Percentiles rank a stretch among this genome's conserved stretches.
Conservation (phyloP, 371 early-diverging fungal species). For the Lichtheimia ornata region DNA sequence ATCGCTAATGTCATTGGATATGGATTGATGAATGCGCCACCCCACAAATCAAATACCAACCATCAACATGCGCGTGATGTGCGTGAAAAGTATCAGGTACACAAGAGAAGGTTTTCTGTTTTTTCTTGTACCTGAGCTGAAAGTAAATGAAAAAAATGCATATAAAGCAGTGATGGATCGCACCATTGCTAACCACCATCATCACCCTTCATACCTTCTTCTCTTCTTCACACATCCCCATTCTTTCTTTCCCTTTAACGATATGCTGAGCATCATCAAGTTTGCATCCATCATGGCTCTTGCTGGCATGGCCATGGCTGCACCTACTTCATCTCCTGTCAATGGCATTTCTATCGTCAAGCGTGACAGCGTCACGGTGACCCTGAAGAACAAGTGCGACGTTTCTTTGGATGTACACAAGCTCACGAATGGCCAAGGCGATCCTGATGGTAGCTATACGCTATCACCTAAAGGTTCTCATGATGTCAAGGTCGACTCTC, state of each 20-base stretch:
- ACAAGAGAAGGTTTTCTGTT: background rate
- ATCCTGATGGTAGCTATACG: conserved; percentile 2
- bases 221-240: background rate
- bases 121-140: background rate
- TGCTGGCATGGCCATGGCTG: conserved; percentile 27
- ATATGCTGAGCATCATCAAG: conserved; percentile 22
- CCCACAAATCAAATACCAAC: no score
- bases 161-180: no score
- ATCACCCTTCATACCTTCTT: no score
- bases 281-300: conserved; percentile 16
- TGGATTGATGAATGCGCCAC: no score
- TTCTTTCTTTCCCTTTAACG: conserved; percentile 2
- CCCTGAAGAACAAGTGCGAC: conserved; percentile 39
- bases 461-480: conserved; percentile 20
- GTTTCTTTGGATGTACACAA: conserved; percentile 30
- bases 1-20: no score
- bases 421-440: conserved; percentile 28
- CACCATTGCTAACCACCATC: no score
- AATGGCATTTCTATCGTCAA: background rate
- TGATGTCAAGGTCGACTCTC: conserved; percentile 19
- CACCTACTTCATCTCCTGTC: conserved; percentile 18
- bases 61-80: no score
- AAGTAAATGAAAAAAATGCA: no score
- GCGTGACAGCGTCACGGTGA: conserved; percentile 26
- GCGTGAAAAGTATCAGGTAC: no score